Evolutionary conservation across 805 yeast species (phyloP).

Genomic region (Wickerhamomyces ciferrii): DNA sequence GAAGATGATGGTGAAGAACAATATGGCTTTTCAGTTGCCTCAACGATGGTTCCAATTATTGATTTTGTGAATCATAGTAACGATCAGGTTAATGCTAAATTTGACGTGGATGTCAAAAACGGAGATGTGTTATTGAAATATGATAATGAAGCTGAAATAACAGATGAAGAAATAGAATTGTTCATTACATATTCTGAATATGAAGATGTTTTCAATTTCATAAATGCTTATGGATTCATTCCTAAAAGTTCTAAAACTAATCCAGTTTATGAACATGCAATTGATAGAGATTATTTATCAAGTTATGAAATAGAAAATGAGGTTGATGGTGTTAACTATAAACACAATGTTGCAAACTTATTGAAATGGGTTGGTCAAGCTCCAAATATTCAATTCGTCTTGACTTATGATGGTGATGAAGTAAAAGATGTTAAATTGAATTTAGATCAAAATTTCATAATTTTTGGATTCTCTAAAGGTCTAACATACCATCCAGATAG

Average conservation of each 20-base stretch:
- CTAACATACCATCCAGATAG: conserved; percentile 12
- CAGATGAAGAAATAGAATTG: conserved; percentile 26
- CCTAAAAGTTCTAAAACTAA: conserved; percentile 24
- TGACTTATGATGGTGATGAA: conserved; percentile 15
- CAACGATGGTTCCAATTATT: conserved; percentile 58
- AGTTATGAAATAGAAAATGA: conserved; percentile 5
- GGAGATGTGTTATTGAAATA: conserved; percentile 38
- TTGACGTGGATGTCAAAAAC: conserved; percentile 48
- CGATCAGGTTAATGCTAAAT: conserved; percentile 42
- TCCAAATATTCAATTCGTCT: conserved; percentile 34
- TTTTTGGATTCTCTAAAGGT: conserved; percentile 24
- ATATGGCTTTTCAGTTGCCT: conserved; percentile 40
- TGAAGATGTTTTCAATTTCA: conserved; percentile 36
- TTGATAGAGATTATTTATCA: conserved; percentile 19
- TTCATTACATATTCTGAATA: conserved; percentile 39
- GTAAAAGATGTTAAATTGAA: conserved; percentile 20
- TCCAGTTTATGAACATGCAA: conserved; percentile 28
- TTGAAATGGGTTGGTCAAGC: conserved; percentile 32
- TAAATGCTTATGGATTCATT: conserved; percentile 40
- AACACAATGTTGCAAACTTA: conserved; percentile 19
- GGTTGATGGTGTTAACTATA: conserved; percentile 4
- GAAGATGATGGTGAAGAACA: conserved; percentile 5
- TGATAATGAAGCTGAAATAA: conserved; percentile 4
- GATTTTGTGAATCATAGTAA: conserved; percentile 65
- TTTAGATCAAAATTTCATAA: conserved; percentile 26